These are phyloP conservation scores for Ephemerocybe angulata DNA, from an alignment of 768 basidiomycete species.

Conservation along the genomic window DNA sequence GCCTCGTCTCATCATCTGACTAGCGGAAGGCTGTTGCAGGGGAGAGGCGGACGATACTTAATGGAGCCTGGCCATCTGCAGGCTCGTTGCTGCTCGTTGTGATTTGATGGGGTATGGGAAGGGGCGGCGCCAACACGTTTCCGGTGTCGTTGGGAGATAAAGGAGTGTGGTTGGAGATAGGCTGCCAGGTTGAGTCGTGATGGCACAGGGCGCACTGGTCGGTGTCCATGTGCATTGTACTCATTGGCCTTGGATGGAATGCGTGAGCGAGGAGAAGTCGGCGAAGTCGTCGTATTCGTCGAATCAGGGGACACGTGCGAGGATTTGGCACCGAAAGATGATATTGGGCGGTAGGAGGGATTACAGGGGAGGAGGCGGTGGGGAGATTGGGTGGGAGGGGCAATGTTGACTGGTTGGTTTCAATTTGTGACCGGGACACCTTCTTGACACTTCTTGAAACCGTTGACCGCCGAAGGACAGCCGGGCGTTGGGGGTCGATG, in stretches of 20 bases:
- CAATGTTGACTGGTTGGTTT: no score
- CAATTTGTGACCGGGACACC: background rate
- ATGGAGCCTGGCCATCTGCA: background rate
- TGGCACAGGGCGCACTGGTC: background rate
- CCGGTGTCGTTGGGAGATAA: background rate
- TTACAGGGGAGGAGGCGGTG: no score
- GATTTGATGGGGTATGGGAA: background rate
- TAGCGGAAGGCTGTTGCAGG: background rate
- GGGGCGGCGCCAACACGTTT: no score
- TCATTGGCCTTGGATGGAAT: background rate
- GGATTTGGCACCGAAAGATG: no score
- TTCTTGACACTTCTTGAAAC: background rate
- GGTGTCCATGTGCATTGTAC: background rate
- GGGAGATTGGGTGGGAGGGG: background rate
- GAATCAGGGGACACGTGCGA: background rate
- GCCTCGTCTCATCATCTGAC: background rate
- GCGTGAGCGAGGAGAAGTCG: background rate
- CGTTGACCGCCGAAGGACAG: background rate
- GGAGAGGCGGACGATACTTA: background rate
- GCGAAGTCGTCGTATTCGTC: background rate
- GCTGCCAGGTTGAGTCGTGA: background rate
- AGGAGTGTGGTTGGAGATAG: background rate
- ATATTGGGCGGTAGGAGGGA: background rate
- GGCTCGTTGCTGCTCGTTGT: background rate
- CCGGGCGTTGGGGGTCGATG: conserved; percentile 3